A percentile compares a stretch with the other conserved stretches of the same genome.
phyloP scores from a whole-genome alignment of 495 filamentous ascomycete genomes.

The Aspergillus cavernicola region DNA sequence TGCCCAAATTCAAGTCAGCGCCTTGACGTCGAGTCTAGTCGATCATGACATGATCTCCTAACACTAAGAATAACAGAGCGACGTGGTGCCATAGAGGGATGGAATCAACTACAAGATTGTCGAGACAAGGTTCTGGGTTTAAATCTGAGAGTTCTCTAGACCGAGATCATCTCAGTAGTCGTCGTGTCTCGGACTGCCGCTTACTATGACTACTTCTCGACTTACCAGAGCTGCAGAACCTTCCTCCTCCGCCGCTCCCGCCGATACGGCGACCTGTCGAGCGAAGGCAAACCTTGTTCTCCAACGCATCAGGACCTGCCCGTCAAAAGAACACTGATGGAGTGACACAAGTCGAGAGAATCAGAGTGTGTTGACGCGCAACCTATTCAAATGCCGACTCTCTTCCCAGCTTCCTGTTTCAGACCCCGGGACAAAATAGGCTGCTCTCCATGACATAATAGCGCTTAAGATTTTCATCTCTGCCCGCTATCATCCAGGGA shows the following conservation, averaged over 20 bases:
- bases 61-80: background rate
- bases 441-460: background rate
- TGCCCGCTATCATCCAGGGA: background rate
- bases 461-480: background rate
- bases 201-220: background rate
- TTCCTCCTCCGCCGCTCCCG: background rate
- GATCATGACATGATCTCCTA: background rate
- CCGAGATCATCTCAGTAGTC: background rate
- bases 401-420: conserved; percentile 1
- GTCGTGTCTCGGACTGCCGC: background rate
- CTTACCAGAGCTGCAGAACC: background rate
- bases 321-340: background rate
- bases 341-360: conserved; percentile 11
- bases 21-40: background rate
- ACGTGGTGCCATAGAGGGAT: conserved; percentile 5
- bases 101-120: background rate
- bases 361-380: conserved; percentile 1
- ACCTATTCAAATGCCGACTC: conserved; percentile 5
- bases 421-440: background rate
- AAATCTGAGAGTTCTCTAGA: background rate
- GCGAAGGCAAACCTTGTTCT: conserved; percentile 3
- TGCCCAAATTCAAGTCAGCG: background rate
- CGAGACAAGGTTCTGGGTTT: background rate
- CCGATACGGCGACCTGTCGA: background rate
- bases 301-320: background rate